Conservation (phyloP, 305 asterid genomes). For the Coffea humblotiana region DNA sequence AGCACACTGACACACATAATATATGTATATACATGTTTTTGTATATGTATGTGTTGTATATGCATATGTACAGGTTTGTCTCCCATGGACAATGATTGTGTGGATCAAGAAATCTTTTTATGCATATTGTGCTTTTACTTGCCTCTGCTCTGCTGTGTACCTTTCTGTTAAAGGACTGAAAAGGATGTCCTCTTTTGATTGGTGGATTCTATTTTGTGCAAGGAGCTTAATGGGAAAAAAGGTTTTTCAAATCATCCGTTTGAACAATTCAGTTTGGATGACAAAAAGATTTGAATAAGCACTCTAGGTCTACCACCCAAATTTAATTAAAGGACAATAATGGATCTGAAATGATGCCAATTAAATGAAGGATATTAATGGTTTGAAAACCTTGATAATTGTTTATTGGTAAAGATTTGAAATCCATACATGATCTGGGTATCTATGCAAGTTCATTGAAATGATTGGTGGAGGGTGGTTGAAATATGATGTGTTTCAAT, state of each 20-base stretch:
- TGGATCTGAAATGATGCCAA: not conserved
- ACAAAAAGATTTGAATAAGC: not conserved
- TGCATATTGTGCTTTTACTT: not conserved
- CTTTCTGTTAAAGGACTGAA: not conserved
- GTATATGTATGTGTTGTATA: too few species aligned
- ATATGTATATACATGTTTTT: too few species aligned
- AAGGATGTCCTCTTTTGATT: not conserved
- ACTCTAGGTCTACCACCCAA: not conserved
- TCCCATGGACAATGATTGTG: too few species aligned
- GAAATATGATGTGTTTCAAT: not conserved
- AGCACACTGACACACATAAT: too few species aligned
- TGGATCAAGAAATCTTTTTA: not conserved
- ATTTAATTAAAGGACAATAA: not conserved
- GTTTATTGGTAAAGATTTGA: not conserved
- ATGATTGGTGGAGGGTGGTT: not conserved
- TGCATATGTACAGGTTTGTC: too few species aligned
- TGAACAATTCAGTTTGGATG: not conserved
- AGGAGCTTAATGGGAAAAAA: too few species aligned
- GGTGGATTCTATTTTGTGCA: too few species aligned
- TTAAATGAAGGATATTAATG: not conserved
- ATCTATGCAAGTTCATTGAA: not conserved
- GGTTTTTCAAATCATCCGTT: not conserved
- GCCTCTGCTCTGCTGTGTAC: not conserved
- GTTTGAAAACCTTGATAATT: not conserved
- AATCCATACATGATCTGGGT: not conserved